Percentiles rank a stretch among this genome's conserved stretches.
Evolutionary conservation across 2,329 filamentous ascomycete species (phyloP).

Genomic region (Periglandula ipomoeae): DNA sequence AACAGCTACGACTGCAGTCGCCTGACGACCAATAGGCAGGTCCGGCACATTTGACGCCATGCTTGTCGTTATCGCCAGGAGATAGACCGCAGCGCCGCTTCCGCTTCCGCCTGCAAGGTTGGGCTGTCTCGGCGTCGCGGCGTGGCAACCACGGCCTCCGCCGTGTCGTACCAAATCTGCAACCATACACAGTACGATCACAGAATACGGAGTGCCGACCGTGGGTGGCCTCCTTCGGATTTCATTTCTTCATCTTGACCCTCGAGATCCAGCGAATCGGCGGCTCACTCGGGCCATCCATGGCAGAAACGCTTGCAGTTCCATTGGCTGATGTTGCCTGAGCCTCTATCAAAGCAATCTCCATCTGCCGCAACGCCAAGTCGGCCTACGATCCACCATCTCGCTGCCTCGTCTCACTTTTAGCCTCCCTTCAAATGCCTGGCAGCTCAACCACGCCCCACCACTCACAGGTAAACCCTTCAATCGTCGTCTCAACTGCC

Average conservation of each 20-base stretch:
- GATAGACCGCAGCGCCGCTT: neutral
- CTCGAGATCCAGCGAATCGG: neutral
- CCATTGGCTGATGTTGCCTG: neutral
- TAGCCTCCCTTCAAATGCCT: neutral
- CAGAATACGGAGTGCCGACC: neutral
- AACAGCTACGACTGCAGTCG: neutral
- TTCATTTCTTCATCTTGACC: neutral
- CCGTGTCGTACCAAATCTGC: neutral
- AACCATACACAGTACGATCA: neutral
- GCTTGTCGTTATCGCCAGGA: neutral
- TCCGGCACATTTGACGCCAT: neutral
- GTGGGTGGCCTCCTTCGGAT: neutral
- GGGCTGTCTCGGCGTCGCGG: neutral
- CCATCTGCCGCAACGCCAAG: constrained; percentile 2
- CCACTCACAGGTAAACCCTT: neutral
- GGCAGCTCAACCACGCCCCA: neutral
- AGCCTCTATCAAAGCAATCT: neutral
- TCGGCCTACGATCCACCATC: constrained; percentile 5
- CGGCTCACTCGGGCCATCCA: constrained; percentile 1
- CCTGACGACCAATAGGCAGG: neutral
- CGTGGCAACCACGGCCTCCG: neutral
- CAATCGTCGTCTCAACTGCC: neutral
- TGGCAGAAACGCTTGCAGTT: neutral
- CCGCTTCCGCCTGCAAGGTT: neutral
- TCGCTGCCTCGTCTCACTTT: constrained; percentile 3